phyloP scores from a whole-genome alignment of 768 basidiomycete species.

The Boletus huronensis region DNA sequence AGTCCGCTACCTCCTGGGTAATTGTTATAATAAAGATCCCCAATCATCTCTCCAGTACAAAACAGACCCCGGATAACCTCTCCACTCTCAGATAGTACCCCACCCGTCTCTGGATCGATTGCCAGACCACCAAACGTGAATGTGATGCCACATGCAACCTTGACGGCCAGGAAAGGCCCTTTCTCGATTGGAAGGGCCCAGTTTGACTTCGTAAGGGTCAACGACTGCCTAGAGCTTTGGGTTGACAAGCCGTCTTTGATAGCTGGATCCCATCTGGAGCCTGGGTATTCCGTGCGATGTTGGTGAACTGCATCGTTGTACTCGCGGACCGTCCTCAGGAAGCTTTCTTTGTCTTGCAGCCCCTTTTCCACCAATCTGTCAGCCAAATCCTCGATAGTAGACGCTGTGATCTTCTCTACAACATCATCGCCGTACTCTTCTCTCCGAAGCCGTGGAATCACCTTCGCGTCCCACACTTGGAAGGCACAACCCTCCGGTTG shows the following conservation, averaged over 20 bases:
- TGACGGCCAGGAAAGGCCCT: conserved; percentile 60
- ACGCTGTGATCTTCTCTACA: conserved; percentile 51
- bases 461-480: conserved; percentile 60
- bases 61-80: conserved; percentile 51
- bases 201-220: conserved; percentile 57
- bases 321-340: conserved; percentile 44
- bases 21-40: conserved; percentile 59
- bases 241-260: conserved; percentile 62
- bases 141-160: conserved; percentile 66
- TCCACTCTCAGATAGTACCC: conserved; percentile 43
- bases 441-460: conserved; percentile 42
- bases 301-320: conserved; percentile 50
- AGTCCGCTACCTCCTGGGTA: conserved; percentile 71
- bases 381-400: conserved; percentile 48
- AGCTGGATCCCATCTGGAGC: conserved; percentile 54
- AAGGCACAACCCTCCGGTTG: conserved; percentile 61
- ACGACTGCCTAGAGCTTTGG: conserved; percentile 33
- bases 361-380: conserved; percentile 44
- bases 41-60: conserved; percentile 68
- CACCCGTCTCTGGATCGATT: conserved; percentile 52
- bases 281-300: conserved; percentile 35
- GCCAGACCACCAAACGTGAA: conserved; percentile 71
- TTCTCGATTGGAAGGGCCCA: conserved; percentile 59
- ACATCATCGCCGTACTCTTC: conserved; percentile 67
- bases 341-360: conserved; percentile 38